phyloP scores from a whole-genome alignment of 139 green algal species.

The Protoeuglena noctilucae region DNA sequence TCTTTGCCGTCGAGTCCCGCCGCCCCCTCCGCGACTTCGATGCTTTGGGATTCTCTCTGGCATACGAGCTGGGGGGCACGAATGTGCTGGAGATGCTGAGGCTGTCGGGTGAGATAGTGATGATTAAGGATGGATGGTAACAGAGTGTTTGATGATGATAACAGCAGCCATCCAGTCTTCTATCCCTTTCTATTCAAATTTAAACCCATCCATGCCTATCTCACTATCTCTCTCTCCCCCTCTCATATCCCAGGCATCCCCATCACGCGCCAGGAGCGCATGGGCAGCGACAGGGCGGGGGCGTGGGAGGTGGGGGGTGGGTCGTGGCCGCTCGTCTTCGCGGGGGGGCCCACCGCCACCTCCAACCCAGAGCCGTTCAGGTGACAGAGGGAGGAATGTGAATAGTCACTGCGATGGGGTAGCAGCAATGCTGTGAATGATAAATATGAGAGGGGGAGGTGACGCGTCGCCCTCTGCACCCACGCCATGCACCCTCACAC shows the following conservation, averaged over 20 bases:
- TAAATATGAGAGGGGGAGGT: no score
- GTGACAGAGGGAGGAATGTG: no score
- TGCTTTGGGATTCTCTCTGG: constrained; percentile 42
- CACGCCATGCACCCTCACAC: no score
- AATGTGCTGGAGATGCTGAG: constrained; percentile 58
- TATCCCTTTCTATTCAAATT: no score
- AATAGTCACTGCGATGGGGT: no score
- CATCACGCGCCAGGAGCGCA: constrained; percentile 23
- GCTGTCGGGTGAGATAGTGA: neutral
- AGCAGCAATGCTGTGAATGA: no score
- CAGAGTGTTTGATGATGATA: neutral
- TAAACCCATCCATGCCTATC: no score
- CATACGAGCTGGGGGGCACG: constrained; percentile 41
- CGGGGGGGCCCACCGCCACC: constrained; percentile 49
- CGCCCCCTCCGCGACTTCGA: constrained; percentile 36
- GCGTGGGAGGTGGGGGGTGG: constrained; percentile 28
- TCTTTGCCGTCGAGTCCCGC: constrained; percentile 46
- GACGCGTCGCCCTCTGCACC: no score
- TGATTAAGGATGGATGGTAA: neutral
- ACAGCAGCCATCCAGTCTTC: constrained; percentile 1
- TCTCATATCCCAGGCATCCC: neutral
- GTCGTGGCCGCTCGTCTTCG: constrained; percentile 40
- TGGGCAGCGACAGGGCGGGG: neutral
- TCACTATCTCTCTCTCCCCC: neutral
- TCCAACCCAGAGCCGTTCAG: constrained; percentile 57